A percentile compares a stretch with the other conserved stretches of the same genome.
Conservation (phyloP, 1,139 yeast species). For the Debaryomyces fabryi region DNA sequence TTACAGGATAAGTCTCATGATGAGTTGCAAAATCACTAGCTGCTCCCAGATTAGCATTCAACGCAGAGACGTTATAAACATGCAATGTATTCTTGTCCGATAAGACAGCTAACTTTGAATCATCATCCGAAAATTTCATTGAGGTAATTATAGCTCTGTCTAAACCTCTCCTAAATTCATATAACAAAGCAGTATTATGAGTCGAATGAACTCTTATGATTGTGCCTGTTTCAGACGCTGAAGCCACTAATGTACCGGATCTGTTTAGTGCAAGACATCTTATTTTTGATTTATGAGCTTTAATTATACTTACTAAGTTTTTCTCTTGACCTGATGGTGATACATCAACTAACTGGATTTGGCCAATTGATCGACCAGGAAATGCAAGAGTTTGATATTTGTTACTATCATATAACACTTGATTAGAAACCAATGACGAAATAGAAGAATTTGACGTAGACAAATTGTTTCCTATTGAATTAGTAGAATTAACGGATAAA, state of each 20-base stretch:
- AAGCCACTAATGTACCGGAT: conserved; percentile 80
- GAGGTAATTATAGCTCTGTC: conserved; percentile 82
- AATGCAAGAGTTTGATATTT: conserved; percentile 64
- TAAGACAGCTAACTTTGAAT: conserved; percentile 75
- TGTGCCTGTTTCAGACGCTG: conserved; percentile 89
- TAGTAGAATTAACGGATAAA: conserved; percentile 41
- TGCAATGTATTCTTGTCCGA: conserved; percentile 91
- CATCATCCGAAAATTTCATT: conserved; percentile 81
- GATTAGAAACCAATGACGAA: conserved; percentile 13
- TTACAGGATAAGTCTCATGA: conserved; percentile 21
- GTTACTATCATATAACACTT: conserved; percentile 19
- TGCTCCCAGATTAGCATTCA: neutral
- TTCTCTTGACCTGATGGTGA: conserved; percentile 62
- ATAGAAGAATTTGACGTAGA: conserved; percentile 20
- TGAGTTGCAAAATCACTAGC: neutral
- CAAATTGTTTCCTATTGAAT: conserved; percentile 9
- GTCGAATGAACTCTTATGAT: conserved; percentile 80
- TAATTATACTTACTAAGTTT: conserved; percentile 68
- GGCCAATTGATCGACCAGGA: conserved; percentile 72
- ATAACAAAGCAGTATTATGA: conserved; percentile 67
- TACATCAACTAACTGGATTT: conserved; percentile 75
- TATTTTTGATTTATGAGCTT: conserved; percentile 79
- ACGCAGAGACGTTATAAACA: conserved; percentile 57
- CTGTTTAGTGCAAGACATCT: conserved; percentile 69
- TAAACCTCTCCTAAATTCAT: conserved; percentile 85